Evolutionary conservation across 2,329 filamentous ascomycete species (phyloP).

Genomic region (Botryotinia convoluta): DNA sequence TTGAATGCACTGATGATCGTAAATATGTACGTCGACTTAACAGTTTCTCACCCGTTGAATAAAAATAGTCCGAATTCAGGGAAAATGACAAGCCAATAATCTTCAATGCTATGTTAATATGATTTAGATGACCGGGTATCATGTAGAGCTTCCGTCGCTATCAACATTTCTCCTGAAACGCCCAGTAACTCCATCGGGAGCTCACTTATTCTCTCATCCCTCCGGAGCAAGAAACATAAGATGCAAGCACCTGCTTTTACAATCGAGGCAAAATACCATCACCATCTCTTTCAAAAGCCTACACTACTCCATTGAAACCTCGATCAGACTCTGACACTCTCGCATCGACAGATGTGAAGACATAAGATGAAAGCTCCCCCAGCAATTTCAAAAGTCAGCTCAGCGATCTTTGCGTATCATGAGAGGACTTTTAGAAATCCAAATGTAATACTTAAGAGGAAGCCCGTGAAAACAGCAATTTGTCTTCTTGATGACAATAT

Average conservation of each 20-base stretch:
- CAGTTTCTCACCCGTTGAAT: slow-evolving; percentile 6
- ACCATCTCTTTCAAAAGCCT: not conserved
- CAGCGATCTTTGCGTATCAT: slow-evolving; percentile 21
- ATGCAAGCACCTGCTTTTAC: not conserved
- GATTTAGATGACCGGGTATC: slow-evolving; percentile 11
- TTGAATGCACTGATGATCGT: slow-evolving; percentile 1
- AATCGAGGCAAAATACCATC: not conserved
- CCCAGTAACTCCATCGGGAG: not conserved
- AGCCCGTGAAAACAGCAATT: slow-evolving; percentile 81
- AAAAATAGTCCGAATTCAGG: slow-evolving; percentile 2
- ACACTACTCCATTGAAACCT: not conserved
- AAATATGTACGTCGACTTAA: slow-evolving; percentile 3
- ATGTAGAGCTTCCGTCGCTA: not conserved
- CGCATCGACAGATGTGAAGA: not conserved
- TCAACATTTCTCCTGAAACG: not conserved
- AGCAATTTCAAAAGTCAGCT: not conserved
- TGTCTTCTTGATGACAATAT: slow-evolving; percentile 83
- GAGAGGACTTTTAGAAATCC: slow-evolving; percentile 56
- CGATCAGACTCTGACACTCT: not conserved
- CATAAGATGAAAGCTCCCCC: not conserved
- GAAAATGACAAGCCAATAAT: not conserved
- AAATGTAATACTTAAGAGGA: slow-evolving; percentile 75
- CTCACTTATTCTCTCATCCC: not conserved
- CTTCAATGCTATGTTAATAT: not conserved
- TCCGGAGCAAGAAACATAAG: not conserved